Base-by-base conservation (phyloP, 2,329 filamentous ascomycete genomes). In the Parasarocladium wereldwijsianum region DNA sequence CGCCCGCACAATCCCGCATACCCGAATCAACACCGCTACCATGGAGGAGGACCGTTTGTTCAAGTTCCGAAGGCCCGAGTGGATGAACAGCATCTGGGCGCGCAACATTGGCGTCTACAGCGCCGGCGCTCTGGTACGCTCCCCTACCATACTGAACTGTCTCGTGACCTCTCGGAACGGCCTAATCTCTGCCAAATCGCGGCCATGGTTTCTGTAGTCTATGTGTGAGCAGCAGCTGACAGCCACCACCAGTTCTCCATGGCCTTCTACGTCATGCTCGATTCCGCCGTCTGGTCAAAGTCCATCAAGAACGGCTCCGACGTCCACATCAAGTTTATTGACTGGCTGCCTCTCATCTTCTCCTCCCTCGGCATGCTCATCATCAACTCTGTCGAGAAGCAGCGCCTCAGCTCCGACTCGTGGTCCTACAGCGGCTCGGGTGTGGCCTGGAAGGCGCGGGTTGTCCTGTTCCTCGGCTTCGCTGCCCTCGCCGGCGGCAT, bases 261-360 rank as follows among this genome's bases (percentile, higher is more conserved):
- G 47, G 71, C 71, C 37, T 78, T 78, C 54, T 77, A 76, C 59
- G 58, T 70, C 46, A 66, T 78, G 54, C 68, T 78, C 51, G 73
- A 78, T 51, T 63, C 68, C 5, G 70, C 73, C 37, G 70, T 76
- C 29, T 78, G 70, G 70, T 76, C 72, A 41, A 68, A 73, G 44
- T 70, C 66, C 9, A 32, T 58, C 36, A 57, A 55, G 39, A 78
- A 78, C 56, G 64, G 60, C 35, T 73, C 69, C 32, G 54, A 64
- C 49, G 42, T 59, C 21, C 72, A 78, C 55, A 60, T 79, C 43
- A 70, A 60, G 40, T 79, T 76, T 44, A 61, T 76, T 51, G 73
- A 78, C 64, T 78, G 73, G 73, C 65, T 77, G 38, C 72, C 73
- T 30, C 62, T 78, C 40, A 65, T 77, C 50, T 77, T 76, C 58